Conservation (phyloP, 176 grass and related monocot genomes). For the Ampelocalamus luodianensis region DNA sequence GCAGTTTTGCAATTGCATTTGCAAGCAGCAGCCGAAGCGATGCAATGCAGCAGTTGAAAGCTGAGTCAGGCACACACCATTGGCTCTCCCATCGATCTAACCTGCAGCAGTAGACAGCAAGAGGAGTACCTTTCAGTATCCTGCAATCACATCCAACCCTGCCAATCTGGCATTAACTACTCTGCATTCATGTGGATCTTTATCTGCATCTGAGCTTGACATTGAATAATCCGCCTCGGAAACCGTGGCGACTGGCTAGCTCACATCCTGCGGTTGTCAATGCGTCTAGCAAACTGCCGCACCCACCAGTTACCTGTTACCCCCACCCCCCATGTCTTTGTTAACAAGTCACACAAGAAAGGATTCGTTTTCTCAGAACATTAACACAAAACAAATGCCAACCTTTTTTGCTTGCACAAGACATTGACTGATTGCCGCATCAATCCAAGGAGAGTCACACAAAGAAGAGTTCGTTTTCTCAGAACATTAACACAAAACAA, state of each 20-base stretch:
- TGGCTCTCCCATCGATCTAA: no score
- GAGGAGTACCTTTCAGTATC: neutral
- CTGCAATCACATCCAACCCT: neutral
- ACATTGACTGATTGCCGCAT: neutral
- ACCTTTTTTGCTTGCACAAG: neutral
- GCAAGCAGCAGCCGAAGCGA: neutral
- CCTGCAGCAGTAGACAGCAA: no score
- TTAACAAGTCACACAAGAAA: neutral
- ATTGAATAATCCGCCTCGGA: neutral
- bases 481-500: neutral
- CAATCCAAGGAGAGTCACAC: no score
- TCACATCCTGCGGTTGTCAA: neutral
- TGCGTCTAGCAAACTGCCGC: neutral
- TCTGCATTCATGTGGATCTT: neutral
- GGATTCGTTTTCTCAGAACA: neutral
- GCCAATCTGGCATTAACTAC: neutral
- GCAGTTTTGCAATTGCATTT: neutral
- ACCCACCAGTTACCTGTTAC: no score
- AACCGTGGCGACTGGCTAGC: neutral
- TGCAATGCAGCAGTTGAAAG: neutral
- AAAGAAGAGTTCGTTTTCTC: neutral
- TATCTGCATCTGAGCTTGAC: neutral
- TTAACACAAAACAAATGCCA: neutral
- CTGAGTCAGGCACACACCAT: no score
- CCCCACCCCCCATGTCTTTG: no score